Evolutionary conservation across 176 grass and related monocot genomes (phyloP), one percentile per base, ranked within the genome.

Genomic region (Leersia perrieri): DNA sequence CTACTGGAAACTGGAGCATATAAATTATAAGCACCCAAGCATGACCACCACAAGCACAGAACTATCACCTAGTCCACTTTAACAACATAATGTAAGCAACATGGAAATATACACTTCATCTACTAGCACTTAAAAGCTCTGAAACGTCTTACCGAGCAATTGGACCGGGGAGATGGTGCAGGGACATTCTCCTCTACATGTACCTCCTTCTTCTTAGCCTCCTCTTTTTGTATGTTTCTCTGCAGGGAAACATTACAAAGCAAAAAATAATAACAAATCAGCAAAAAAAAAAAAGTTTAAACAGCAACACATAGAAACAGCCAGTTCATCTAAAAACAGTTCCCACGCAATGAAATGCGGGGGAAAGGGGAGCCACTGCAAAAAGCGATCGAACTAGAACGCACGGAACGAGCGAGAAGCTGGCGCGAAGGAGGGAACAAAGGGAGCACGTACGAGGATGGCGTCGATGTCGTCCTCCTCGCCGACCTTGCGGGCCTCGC

Each of bases 121-220:
- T 45, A 60, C 35, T 28, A 30, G 14, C 29, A 67, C 1, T 79
- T 39, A 8, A 72, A 72, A 60, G 38, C 45, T 63, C 14, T 40
- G 35, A 18, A 63, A 47, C 5, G 62, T 26, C 60, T 74, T 86
- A 91, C 92, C 38, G 86, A 86, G 75, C 86, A 88, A 86, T 94
- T 92, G 8, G 95, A 98, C 31, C 95, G 88, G 11, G 92, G 92
- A 63, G 95, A 94, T 45, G 95, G 95, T n/a, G 92, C 88, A 45
- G 92, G 88, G 31, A 91, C 88, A 75, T 94, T 98, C 60, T 98
- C 95, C 6, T 98, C 95, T 7, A 94, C 77, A 60, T 98, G 90
- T 34, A 98, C 90, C 65, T 98, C 95, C 86, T 98, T 98, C 92
- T 98, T 98, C 83, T 98, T 98, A 0, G 95, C 95, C 70, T 98